Conservation (phyloP, 768 basidiomycete genomes). For the Suillus weaverae region DNA sequence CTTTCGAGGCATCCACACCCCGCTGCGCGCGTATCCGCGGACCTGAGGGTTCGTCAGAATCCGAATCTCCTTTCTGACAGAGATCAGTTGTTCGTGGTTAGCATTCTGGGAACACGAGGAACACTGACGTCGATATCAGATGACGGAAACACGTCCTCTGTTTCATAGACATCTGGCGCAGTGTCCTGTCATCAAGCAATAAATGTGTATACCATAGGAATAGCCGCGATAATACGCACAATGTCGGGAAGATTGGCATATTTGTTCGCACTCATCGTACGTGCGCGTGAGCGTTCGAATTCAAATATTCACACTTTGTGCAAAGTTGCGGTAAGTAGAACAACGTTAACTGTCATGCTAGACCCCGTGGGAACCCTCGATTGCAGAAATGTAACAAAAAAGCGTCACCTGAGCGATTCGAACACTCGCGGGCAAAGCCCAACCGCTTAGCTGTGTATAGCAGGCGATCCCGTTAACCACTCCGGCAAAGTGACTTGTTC, state of each 20-base stretch:
- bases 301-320: background rate
- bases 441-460: slow-evolving; percentile 53
- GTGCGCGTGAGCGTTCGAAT: background rate
- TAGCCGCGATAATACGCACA: slow-evolving; percentile 44
- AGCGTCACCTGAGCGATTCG: slow-evolving; percentile 62
- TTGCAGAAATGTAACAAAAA: slow-evolving; percentile 29
- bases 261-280: slow-evolving; percentile 71
- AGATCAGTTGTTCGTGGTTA: slow-evolving; percentile 11
- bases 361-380: background rate
- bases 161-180: slow-evolving; percentile 90
- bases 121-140: slow-evolving; percentile 50
- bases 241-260: slow-evolving; percentile 93
- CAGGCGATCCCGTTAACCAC: slow-evolving; percentile 90
- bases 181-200: slow-evolving; percentile 60
- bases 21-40: slow-evolving; percentile 30
- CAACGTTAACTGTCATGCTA: no score
- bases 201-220: background rate
- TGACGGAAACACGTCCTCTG: slow-evolving; percentile 70
- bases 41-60: slow-evolving; percentile 61
- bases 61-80: slow-evolving; percentile 58
- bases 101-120: background rate
- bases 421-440: slow-evolving; percentile 63
- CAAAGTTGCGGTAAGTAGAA: background rate
- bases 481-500: slow-evolving; percentile 84
- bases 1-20: slow-evolving; percentile 43